Evolutionary conservation across 768 basidiomycete species (phyloP), one percentile per base, ranked within the genome.

Genomic region (Russula olivacea): DNA sequence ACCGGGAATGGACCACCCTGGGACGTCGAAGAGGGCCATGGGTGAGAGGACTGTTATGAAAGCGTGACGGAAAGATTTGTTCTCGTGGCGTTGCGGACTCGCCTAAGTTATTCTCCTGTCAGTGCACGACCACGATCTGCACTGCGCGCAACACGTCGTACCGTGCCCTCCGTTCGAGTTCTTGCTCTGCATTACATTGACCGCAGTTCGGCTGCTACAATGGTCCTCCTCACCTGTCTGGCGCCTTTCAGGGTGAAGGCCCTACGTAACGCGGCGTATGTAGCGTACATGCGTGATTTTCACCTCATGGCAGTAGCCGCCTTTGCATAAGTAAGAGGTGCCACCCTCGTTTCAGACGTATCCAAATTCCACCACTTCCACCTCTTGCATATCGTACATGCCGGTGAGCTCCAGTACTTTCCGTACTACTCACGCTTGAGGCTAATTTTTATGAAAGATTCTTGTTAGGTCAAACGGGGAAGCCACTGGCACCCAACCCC

Each of bases 1-100:
- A 9, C 69, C 72, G 23, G 76, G 71, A 15, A 88, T 74, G 34
- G 81, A 78, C 88, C 88, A 89, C 19, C 88, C 88, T 4, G 87
- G 83, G 21, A 89, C 83, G 48, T 86, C 76, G 72, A 89, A 89
- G 66, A 83, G 75, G 61, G 79, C 70, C 80, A 81, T 81, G 45
- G 4, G 7, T 30, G 19, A 14, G 36, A 25, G 34, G 11, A 2
- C 5, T 7, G 38, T 21, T 25, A 14, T 41, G 30, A 51, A 51
- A 32, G 28, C 23, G 45, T 47, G 45, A 47, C n/a, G 21, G 19
- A 32, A 43, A 43, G 9, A n/a, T 45, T 5, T 47, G 45, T n/a
- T 32, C 32, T 32, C 17, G 17, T 45, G n/a, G 2, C 12, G 25
- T 7, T 15, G 48, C 48, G 25, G 14, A 28, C 14, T 49, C 15